Conservation (phyloP, 345 rosid species). For the Lepidium aucheri region DNA sequence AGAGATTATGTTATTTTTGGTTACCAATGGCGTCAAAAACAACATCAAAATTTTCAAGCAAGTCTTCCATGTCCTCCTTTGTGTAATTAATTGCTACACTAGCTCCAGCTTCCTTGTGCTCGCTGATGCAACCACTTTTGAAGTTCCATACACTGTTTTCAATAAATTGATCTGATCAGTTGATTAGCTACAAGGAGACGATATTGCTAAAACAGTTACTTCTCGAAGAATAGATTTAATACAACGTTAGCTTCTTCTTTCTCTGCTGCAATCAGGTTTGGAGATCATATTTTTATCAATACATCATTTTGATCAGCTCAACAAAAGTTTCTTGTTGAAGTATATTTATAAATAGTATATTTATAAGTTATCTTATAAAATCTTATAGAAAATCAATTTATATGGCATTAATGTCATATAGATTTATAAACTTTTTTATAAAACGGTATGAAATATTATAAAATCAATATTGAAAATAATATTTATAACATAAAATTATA, state of each 20-base stretch:
- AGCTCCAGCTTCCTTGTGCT: slow-evolving; percentile 66
- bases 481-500: too few relatives aligned
- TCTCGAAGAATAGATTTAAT: slow-evolving; percentile 65
- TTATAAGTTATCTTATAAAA: too few relatives aligned
- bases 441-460: too few relatives aligned
- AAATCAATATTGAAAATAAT: too few relatives aligned
- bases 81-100: slow-evolving; percentile 81
- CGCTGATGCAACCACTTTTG: slow-evolving; percentile 77
- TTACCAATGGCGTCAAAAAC: slow-evolving; percentile 86
- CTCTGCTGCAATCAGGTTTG: slow-evolving; percentile 62
- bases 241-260: slow-evolving; percentile 93
- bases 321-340: too few relatives aligned
- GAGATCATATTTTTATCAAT: too few relatives aligned
- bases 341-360: too few relatives aligned
- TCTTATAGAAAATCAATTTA: too few relatives aligned
- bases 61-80: slow-evolving; percentile 72
- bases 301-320: too few relatives aligned
- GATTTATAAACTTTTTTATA: too few relatives aligned
- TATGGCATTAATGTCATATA: too few relatives aligned
- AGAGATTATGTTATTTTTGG: neutral
- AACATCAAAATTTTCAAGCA: slow-evolving; percentile 68
- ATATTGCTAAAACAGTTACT: slow-evolving; percentile 66
- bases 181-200: slow-evolving; percentile 53
- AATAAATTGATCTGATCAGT: slow-evolving; percentile 61
- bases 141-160: slow-evolving; percentile 69